These are phyloP conservation scores for Boletus coccyginus DNA, from an alignment of 768 basidiomycete species.

Conservation along the genomic window DNA sequence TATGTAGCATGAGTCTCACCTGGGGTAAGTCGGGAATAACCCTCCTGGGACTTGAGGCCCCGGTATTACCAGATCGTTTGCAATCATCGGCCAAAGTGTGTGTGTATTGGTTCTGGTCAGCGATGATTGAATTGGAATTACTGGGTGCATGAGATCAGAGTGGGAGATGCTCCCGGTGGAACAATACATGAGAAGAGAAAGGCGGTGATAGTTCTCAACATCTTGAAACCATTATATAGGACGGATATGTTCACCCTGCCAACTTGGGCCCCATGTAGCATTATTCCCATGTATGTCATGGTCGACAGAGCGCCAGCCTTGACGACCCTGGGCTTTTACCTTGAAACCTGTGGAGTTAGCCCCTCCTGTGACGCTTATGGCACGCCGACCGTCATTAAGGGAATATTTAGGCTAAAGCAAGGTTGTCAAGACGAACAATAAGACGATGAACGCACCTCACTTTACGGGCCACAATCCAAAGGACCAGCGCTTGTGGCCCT, in stretches of 20 bases:
- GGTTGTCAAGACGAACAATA: background rate
- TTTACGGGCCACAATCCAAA: too few species aligned
- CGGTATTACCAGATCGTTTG: background rate
- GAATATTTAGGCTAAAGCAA: background rate
- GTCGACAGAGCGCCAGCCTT: background rate
- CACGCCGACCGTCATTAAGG: background rate
- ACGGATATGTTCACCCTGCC: too few species aligned
- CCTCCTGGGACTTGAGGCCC: background rate
- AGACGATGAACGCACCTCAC: background rate
- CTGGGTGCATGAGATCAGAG: background rate
- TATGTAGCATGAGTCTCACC: background rate
- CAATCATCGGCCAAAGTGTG: background rate
- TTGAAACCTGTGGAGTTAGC: background rate
- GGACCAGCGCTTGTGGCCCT: too few species aligned
- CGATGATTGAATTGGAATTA: rapidly evolving
- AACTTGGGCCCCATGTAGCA: too few species aligned
- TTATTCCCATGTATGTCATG: too few species aligned
- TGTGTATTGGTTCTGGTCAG: background rate
- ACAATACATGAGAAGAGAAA: too few species aligned
- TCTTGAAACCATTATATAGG: too few species aligned
- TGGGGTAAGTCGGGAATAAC: background rate
- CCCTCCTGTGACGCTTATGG: background rate
- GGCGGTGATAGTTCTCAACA: too few species aligned
- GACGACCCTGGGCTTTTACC: too few species aligned
- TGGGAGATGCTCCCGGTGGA: background rate